phyloP scores from a whole-genome alignment of 371 early-diverging fungal genomes.

The Syncephalastrum contaminatum region DNA sequence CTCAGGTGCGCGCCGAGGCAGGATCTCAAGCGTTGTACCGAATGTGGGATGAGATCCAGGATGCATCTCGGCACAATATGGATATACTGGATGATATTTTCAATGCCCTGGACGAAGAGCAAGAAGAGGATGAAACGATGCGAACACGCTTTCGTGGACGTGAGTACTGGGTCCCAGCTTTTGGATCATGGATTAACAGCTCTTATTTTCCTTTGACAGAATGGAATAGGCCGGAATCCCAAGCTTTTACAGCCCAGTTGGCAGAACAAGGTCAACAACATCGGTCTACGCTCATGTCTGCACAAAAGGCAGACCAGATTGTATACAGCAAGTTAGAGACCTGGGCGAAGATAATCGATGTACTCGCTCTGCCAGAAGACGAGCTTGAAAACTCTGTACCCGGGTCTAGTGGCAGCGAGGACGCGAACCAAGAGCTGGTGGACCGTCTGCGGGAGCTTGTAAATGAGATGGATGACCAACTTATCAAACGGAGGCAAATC shows the following conservation, averaged over 20 bases:
- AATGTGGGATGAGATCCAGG: constrained; percentile 59
- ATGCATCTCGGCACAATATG: constrained; percentile 47
- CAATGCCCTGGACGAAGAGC: constrained; percentile 72
- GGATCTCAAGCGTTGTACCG: constrained; percentile 62
- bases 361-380: constrained; percentile 27
- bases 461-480: constrained; percentile 35
- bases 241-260: constrained; percentile 59
- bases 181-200: background rate
- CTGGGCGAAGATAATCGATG: constrained; percentile 50
- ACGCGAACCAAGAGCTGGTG: constrained; percentile 10
- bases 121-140: constrained; percentile 63
- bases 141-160: constrained; percentile 48
- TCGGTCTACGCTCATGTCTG: constrained; percentile 63
- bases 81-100: constrained; percentile 66
- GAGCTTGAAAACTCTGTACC: constrained; percentile 42
- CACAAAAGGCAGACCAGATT: constrained; percentile 66
- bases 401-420: constrained; percentile 4
- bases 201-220: constrained; percentile 10
- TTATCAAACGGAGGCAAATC: constrained; percentile 24
- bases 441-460: constrained; percentile 19
- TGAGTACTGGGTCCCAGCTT: constrained; percentile 12
- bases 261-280: constrained; percentile 63
- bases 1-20: constrained; percentile 73
- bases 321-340: constrained; percentile 65
- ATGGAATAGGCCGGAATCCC: constrained; percentile 67